These are phyloP conservation scores for Shiraia sp. DNA, from an alignment of 2,329 filamentous ascomycete genomes.

Conservation along the genomic window DNA sequence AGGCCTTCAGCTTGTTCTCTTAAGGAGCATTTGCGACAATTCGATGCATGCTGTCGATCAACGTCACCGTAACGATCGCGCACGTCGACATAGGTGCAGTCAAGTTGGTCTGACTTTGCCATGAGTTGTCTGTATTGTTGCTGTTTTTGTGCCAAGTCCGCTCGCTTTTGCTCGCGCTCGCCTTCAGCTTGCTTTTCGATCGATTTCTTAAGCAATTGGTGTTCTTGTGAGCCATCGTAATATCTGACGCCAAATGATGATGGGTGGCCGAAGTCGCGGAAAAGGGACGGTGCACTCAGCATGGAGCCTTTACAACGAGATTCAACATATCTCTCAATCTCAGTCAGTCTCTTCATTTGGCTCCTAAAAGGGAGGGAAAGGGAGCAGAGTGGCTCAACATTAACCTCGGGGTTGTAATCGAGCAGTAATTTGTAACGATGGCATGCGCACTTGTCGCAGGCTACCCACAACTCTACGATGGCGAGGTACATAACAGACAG, in stretches of 20 bases:
- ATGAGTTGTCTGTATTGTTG: constrained; percentile 12
- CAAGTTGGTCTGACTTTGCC: neutral
- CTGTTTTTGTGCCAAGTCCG: constrained; percentile 16
- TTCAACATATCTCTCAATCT: constrained; percentile 53
- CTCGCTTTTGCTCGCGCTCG: constrained; percentile 15
- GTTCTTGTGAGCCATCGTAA: constrained; percentile 49
- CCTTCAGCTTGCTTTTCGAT: constrained; percentile 49
- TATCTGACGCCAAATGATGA: constrained; percentile 54
- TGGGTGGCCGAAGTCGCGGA: constrained; percentile 38
- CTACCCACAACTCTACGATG: constrained; percentile 62
- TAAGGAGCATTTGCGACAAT: too few relatives aligned
- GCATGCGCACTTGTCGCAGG: constrained; percentile 55
- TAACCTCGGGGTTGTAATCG: constrained; percentile 54
- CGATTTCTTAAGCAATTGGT: constrained; percentile 38
- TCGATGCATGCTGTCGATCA: neutral
- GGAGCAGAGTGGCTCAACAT: constrained; percentile 43
- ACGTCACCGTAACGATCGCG: neutral
- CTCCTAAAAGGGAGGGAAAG: constrained; percentile 50
- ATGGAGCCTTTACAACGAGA: constrained; percentile 27
- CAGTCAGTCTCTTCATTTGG: constrained; percentile 52
- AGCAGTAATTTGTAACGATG: constrained; percentile 45
- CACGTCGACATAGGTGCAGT: constrained; percentile 11
- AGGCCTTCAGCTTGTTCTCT: too few relatives aligned
- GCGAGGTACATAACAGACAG: constrained; percentile 61
- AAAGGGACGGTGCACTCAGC: constrained; percentile 36